Base-by-base conservation (phyloP, 257 asterid genomes). In the Mentha longifolia region DNA sequence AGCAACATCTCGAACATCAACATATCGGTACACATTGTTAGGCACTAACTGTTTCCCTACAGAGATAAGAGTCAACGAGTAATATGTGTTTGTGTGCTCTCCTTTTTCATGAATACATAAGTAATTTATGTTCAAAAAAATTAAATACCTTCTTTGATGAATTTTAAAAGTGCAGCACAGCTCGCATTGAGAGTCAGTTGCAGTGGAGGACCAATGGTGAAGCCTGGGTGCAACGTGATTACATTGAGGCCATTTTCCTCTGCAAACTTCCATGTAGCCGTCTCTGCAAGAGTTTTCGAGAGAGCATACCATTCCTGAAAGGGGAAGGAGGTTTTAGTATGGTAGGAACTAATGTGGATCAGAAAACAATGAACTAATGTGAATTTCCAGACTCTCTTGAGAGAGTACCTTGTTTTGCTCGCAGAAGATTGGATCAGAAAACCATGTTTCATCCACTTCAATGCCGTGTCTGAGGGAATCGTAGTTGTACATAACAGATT, bases 221-320 rank as follows among this genome's bases (percentile, higher is more conserved):
- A 66, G 62, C 92, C 89, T 0, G 96, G 92, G 74, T 86, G 85
- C 3, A 90, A 42, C 0, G 84, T 72, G 4, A 89, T 81, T 77
- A 89, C 10, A 57, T 87, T 86, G 51, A 89, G 76, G 31, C 70
- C 85, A 43, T 90, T 77, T 72, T 81, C 84, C 70, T 79, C 73
- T 5, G 81, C 73, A 39, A 86, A 86, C 43, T 80, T 73, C 91
- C 84, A 73, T 12, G 94, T 85, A 55, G 85, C 95, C 52, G 70
- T 76, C 85, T 90, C 76, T 3, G 96, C 96, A 80, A 90, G 80
- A 1, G 87, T 80, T 46, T 90, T 90, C 6, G 92, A 78, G 39
- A 84, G 82, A 12, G 69, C 60, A 79, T 87, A 78, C 83, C 85
- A 87, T 5, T 73, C 51, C 90, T 87, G 72, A n/a, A 28, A 51